Conservation (phyloP, 1,139 yeast species). For the Candida tetrigidarum region DNA sequence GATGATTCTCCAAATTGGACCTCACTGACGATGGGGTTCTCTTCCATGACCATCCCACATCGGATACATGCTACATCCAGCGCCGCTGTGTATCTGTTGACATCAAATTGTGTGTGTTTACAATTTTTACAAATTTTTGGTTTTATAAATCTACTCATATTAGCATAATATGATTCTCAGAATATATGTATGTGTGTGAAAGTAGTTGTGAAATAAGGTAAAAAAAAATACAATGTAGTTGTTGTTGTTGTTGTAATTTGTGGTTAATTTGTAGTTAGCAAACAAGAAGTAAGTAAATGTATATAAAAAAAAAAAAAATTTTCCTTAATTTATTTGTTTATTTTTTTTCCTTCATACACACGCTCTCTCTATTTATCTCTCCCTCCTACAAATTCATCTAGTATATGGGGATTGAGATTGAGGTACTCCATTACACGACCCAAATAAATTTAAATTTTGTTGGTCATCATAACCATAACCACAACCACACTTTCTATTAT, state of each 20-base stretch:
- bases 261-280: background rate
- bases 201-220: too few species aligned
- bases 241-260: background rate
- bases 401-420: too few species aligned
- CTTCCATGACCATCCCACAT: constrained; percentile 91
- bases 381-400: too few species aligned
- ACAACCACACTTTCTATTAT: background rate
- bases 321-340: background rate
- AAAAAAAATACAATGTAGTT: too few species aligned
- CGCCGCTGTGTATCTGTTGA: constrained; percentile 55
- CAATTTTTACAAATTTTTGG: constrained; percentile 34
- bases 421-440: too few species aligned
- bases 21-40: constrained; percentile 93
- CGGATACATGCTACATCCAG: constrained; percentile 77
- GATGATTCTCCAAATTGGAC: constrained; percentile 93
- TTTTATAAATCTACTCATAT: constrained; percentile 14
- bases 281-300: background rate
- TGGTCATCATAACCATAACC: background rate
- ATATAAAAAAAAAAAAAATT: background rate
- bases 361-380: too few species aligned
- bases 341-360: background rate
- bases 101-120: constrained; percentile 35
- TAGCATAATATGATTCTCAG: constrained; percentile 1
- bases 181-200: too few species aligned
- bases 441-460: too few species aligned